phyloP scores from a whole-genome alignment of 768 basidiomycete genomes.

The Pleurotus citrinopileatus region DNA sequence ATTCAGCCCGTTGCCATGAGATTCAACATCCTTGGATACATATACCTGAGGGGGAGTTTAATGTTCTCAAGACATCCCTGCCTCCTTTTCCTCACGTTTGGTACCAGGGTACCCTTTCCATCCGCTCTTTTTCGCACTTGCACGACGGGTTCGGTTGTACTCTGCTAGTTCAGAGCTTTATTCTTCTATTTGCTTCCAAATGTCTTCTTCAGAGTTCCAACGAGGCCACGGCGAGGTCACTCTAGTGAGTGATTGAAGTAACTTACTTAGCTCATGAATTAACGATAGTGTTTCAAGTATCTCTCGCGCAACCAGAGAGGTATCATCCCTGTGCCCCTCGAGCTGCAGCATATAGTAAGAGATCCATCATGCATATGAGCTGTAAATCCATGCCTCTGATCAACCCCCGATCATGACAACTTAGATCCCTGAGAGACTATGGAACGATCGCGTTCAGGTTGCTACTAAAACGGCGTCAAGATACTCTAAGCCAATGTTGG shows the following conservation, averaged over 20 bases:
- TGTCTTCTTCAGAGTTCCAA: constrained; percentile 14
- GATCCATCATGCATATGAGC: no score
- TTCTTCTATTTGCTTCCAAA: constrained; percentile 10
- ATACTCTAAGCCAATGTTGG: constrained; percentile 42
- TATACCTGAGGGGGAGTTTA: neutral
- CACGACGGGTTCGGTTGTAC: constrained; percentile 24
- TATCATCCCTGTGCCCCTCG: constrained; percentile 30
- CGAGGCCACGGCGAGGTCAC: constrained; percentile 11
- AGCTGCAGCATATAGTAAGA: constrained; percentile 35
- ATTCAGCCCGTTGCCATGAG: constrained; percentile 7
- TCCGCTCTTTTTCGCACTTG: constrained; percentile 13
- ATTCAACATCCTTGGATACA: neutral
- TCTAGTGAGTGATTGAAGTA: constrained; percentile 11
- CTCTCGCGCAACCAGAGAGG: constrained; percentile 26
- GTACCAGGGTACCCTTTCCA: constrained; percentile 13
- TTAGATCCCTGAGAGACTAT: constrained; percentile 40
- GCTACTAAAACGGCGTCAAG: constrained; percentile 33
- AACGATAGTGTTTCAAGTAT: constrained; percentile 26
- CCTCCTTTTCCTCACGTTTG: constrained; percentile 11
- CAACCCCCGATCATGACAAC: neutral
- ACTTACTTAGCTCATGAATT: constrained; percentile 11
- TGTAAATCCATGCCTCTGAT: neutral
- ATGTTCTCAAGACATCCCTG: constrained; percentile 3
- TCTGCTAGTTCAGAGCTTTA: constrained; percentile 12
- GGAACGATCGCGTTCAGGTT: constrained; percentile 38